Evolutionary conservation across 805 yeast genomes (phyloP).

Genomic region (Maudiozyma barnettii): DNA sequence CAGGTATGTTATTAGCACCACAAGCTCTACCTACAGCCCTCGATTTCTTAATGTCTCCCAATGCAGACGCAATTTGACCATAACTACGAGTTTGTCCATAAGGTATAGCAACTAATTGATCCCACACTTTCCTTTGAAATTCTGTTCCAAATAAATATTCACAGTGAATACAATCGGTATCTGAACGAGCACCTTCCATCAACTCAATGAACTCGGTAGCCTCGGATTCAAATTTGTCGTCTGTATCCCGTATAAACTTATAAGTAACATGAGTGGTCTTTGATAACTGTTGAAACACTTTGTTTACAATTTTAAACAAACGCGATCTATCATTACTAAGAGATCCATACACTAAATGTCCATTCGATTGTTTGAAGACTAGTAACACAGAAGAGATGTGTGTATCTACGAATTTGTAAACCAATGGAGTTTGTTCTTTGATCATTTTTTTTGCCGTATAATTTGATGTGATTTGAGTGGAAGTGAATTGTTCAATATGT

Average conservation of each 20-base stretch:
- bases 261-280: background rate
- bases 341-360: conserved; percentile 12
- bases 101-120: conserved; percentile 21
- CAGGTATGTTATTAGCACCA: conserved; percentile 32
- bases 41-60: conserved; percentile 25
- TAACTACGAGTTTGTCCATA: conserved; percentile 29
- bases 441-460: background rate
- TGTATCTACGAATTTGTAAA: conserved; percentile 11
- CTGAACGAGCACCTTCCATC: background rate
- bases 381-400: conserved; percentile 10
- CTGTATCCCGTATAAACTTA: background rate
- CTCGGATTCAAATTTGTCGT: background rate
- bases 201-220: background rate
- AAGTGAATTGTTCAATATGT: background rate
- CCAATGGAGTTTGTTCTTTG: conserved; percentile 1
- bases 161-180: conserved; percentile 6
- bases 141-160: conserved; percentile 33
- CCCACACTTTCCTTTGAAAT: conserved; percentile 34
- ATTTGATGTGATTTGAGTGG: background rate
- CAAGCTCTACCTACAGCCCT: conserved; percentile 37
- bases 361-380: conserved; percentile 7
- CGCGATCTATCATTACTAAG: conserved; percentile 11
- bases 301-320: conserved; percentile 6
- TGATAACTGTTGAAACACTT: conserved; percentile 7
- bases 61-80: conserved; percentile 24